Base-by-base conservation (phyloP, 2,329 filamentous ascomycete species). In the Sporothrix humicola region DNA sequence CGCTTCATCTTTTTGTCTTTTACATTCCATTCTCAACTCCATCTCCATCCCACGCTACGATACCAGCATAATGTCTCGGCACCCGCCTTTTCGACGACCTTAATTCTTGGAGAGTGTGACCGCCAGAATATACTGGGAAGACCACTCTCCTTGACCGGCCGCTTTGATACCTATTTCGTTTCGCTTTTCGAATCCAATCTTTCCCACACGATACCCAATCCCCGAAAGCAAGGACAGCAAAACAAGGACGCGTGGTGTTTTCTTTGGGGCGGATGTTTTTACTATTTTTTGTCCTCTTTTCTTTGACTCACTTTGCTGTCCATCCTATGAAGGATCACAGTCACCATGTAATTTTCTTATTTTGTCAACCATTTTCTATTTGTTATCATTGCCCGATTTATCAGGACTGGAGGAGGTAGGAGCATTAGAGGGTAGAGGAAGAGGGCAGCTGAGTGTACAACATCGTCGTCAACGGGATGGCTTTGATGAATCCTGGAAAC, bases 21-120 rank as follows among this genome's bases (percentile, higher is more conserved):
- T 37, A 42, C n/a, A 10, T 54, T 56, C 15, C 68, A 26, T 31
- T 23, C 12, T 63, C 42, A 37, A 37, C 31, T 4, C 13, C 48
- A n/a, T 66, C 31, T 23, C 20, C 12, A 17, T 50, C 54, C 20
- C 37, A 48, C 20, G 69, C 52, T 59, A 66, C 65, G 69, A 63
- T 66, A 59, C 31, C 66, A 74, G 50, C 71, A 59, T 73, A 73
- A 72, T 74, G 69, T 69, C 70, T 71, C n/a, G 8, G 23, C 44
- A 23, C 20, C 15, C 23, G 9, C 9, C 42, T 46, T 44, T 23
- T 50, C 46, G 46, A 68, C 23, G 20, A 50, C 8, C 10, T 23
- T 65, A 46, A 66, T 66, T 20, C 13, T 6, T 48, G 3, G 42
- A 66, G 61, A 8, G 10, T 48, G 42, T 66, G 42, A 9, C 12